Percentiles rank a stretch among this genome's conserved stretches.
Evolutionary conservation across 1,284 basidiomycete genomes (phyloP).

Genomic region (Hypsizygus ulmarius): DNA sequence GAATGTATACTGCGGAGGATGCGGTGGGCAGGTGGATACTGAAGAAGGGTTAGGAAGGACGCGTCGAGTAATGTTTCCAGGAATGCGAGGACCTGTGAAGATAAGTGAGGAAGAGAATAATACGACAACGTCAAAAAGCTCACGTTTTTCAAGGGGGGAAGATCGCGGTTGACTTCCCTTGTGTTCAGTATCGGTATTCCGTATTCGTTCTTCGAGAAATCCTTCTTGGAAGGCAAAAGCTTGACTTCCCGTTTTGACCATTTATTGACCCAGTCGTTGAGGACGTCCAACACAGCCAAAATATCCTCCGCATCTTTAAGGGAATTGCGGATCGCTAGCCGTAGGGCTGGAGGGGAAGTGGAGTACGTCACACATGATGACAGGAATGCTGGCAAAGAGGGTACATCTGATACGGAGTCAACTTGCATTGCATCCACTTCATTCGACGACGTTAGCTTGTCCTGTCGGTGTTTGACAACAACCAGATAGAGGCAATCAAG

Average conservation of each 20-base stretch:
- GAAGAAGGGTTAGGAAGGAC: conserved; percentile 61
- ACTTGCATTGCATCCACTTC: conserved; percentile 54
- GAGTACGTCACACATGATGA: conserved; percentile 49
- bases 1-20: conserved; percentile 48
- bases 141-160: conserved; percentile 55
- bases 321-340: conserved; percentile 53
- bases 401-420: conserved; percentile 39
- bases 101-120: neutral
- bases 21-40: conserved; percentile 53
- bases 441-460: neutral
- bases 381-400: conserved; percentile 51
- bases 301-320: conserved; percentile 55
- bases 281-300: conserved; percentile 44
- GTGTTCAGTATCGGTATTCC: conserved; percentile 39
- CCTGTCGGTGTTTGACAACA: conserved; percentile 32
- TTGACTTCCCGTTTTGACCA: conserved; percentile 32
- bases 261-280: conserved; percentile 54
- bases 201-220: conserved; percentile 37
- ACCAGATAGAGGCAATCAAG: conserved; percentile 49
- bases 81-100: conserved; percentile 51
- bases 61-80: conserved; percentile 65
- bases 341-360: conserved; percentile 48
- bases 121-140: conserved; percentile 14
- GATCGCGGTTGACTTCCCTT: conserved; percentile 26
- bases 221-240: conserved; percentile 37